Evolutionary conservation across 2,329 filamentous ascomycete genomes (phyloP), one percentile per base, ranked within the genome.

Genomic region (Verticillium nubilum): DNA sequence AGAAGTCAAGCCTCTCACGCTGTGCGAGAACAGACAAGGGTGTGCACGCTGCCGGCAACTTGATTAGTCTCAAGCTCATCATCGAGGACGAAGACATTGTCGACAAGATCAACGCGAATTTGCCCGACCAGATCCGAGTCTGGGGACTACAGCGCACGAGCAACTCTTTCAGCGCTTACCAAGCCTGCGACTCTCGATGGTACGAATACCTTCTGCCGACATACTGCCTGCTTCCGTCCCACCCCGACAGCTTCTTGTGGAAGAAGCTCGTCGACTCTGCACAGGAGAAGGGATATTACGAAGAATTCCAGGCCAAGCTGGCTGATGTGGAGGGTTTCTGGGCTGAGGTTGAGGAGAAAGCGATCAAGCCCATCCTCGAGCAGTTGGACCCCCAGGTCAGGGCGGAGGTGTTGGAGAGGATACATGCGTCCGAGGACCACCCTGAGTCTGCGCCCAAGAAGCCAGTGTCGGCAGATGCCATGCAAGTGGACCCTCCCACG

Each of bases 21-120:
- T 99, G 95, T 74, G 95, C 95, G 4, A 85, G 95, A 64, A 99
- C 95, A 0, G 95, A 99, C 77, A 99, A 98, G 79, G 95, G 95
- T 58, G 94, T 98, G 2, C 94, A 98, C 73, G 94, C 94, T 1
- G 94, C 94, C 1, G 95, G 94, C 57, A 98, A 98, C 70, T 88
- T 98, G 69, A 91, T 98, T 63, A 97, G 92, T 31, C 74, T 98
- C 68, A 99, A 99, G 78, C 81, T 99, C 67, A 98, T 99, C 67
- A 88, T 97, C 54, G 94, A 98, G 74, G 94, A 98, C 60, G 82
- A 86, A 12, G 87, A 96, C 63, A 86, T 97, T 55, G 87, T 98
- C 26, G 79, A 92, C 59, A 96, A 91, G 76, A 97, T 99, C 82
- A 99, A 99, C 75, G 83, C 86, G 35, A 79, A 90, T 59, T 81